Evolutionary conservation across 139 green algal genomes (phyloP).

Genomic region (Chlamydomonas sphaeroides): DNA sequence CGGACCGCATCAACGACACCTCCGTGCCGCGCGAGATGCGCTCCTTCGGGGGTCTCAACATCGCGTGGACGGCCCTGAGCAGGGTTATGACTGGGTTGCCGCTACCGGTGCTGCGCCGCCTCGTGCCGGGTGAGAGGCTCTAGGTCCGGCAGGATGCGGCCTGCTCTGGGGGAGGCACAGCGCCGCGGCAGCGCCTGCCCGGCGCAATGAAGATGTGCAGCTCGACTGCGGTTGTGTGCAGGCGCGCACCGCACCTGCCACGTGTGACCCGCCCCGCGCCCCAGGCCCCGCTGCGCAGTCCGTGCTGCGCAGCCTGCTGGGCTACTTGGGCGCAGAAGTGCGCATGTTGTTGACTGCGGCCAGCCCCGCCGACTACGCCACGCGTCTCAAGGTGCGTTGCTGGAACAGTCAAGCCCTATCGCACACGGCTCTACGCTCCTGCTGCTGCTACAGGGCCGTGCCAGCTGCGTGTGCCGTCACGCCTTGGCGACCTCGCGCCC

Average conservation of each 20-base stretch:
- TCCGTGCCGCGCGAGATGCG: slow-evolving; percentile 16
- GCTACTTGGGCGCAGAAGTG: slow-evolving; percentile 13
- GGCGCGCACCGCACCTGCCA: too few relatives aligned
- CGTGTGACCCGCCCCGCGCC: too few relatives aligned
- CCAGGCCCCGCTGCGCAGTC: slow-evolving; percentile 12
- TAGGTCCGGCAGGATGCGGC: background rate
- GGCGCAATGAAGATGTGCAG: too few relatives aligned
- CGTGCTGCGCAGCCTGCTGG: slow-evolving; percentile 23
- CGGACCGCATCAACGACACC: slow-evolving; percentile 3
- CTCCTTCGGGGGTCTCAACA: slow-evolving; percentile 34
- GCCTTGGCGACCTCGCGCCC: too few relatives aligned
- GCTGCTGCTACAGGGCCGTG: too few relatives aligned
- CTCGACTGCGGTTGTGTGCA: too few relatives aligned
- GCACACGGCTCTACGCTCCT: too few relatives aligned
- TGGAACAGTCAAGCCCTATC: too few relatives aligned
- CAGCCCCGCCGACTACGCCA: background rate
- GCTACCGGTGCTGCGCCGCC: background rate
- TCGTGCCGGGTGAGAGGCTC: background rate
- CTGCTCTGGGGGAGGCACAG: background rate
- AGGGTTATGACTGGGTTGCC: background rate
- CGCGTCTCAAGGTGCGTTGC: slow-evolving; percentile 19
- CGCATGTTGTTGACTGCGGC: background rate
- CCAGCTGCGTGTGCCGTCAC: too few relatives aligned
- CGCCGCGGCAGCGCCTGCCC: too few relatives aligned
- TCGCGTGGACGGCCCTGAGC: slow-evolving; percentile 14